These are phyloP conservation scores for Mycena polygramma DNA, from an alignment of 768 basidiomycete genomes.

Conservation along the genomic window DNA sequence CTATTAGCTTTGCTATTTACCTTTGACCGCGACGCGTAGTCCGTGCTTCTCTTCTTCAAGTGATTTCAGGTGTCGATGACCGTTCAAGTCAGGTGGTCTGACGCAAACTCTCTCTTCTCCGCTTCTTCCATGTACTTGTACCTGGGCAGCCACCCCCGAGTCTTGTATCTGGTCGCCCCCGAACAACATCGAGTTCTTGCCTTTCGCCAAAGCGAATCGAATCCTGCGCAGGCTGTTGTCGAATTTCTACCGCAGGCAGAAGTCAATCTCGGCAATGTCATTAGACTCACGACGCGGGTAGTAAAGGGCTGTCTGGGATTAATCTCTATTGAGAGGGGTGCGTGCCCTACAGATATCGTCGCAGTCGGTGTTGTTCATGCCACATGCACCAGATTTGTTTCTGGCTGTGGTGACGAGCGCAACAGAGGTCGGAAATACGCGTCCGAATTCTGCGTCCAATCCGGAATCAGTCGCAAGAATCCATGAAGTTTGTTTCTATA, in stretches of 20 bases:
- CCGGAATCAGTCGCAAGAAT: constrained; percentile 85
- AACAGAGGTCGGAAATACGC: constrained; percentile 79
- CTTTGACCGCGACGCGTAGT: too few relatives aligned
- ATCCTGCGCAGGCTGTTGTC: constrained; percentile 78
- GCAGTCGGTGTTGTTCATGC: constrained; percentile 10
- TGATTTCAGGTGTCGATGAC: background rate
- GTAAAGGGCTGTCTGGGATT: constrained; percentile 90
- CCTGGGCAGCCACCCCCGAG: constrained; percentile 73
- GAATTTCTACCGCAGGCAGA: constrained; percentile 85
- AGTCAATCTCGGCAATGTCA: constrained; percentile 73
- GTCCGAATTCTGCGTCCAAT: constrained; percentile 63
- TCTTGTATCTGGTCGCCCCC: constrained; percentile 80
- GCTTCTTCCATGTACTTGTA: constrained; percentile 49
- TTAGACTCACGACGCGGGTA: constrained; percentile 76
- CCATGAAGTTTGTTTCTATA: constrained; percentile 91
- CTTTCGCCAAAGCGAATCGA: constrained; percentile 72
- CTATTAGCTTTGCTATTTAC: too few relatives aligned
- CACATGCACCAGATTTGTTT: constrained; percentile 75
- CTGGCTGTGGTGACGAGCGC: constrained; percentile 85
- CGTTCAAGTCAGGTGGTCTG: background rate
- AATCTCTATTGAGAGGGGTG: constrained; percentile 79
- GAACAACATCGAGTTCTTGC: constrained; percentile 73
- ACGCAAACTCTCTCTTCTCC: background rate
- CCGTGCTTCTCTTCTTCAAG: too few relatives aligned
- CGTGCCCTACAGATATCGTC: constrained; percentile 37